Evolutionary conservation across 169 alveolate species (phyloP).

Genomic region (Plasmodium vivax): DNA sequence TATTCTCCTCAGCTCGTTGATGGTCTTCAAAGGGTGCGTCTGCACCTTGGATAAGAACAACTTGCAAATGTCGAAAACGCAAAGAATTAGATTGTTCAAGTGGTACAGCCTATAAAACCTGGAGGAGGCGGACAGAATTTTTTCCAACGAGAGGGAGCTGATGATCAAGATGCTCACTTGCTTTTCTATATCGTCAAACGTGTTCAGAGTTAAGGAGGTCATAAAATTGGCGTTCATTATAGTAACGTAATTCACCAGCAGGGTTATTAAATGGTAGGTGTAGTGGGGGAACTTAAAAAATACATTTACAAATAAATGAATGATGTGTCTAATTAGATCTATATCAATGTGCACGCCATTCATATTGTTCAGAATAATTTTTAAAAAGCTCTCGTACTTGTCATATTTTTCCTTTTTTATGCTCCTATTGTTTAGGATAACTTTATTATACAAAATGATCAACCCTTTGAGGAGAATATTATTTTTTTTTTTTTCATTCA

Average conservation of each 20-base stretch:
- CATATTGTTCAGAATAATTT: slow-evolving; percentile 53
- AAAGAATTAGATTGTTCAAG: slow-evolving; percentile 44
- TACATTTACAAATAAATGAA: slow-evolving; percentile 28
- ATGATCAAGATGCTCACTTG: slow-evolving; percentile 70
- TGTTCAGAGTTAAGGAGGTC: slow-evolving; percentile 72
- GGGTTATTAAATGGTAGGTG: slow-evolving; percentile 61
- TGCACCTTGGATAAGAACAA: slow-evolving; percentile 68
- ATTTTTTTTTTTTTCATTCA: slow-evolving; percentile 72
- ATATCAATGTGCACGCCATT: slow-evolving; percentile 71
- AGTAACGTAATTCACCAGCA: slow-evolving; percentile 68
- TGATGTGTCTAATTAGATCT: slow-evolving; percentile 45
- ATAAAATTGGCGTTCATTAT: slow-evolving; percentile 72
- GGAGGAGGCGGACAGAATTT: slow-evolving; percentile 35
- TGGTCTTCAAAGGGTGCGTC: slow-evolving; percentile 64
- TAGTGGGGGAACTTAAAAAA: slow-evolving; percentile 55
- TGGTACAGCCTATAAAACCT: slow-evolving; percentile 35
- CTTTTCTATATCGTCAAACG: slow-evolving; percentile 74
- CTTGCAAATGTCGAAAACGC: slow-evolving; percentile 70
- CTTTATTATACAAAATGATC: slow-evolving; percentile 36
- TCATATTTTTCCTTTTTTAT: slow-evolving; percentile 57
- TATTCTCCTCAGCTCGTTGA: slow-evolving; percentile 65
- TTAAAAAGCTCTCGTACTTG: slow-evolving; percentile 47
- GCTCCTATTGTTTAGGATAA: slow-evolving; percentile 21
- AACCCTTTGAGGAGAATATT: slow-evolving; percentile 46
- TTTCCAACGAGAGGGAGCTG: slow-evolving; percentile 46